Percentiles rank a stretch among this genome's conserved stretches.
phyloP scores from a whole-genome alignment of 1,284 basidiomycete genomes.

The Trichosporon asahii region DNA sequence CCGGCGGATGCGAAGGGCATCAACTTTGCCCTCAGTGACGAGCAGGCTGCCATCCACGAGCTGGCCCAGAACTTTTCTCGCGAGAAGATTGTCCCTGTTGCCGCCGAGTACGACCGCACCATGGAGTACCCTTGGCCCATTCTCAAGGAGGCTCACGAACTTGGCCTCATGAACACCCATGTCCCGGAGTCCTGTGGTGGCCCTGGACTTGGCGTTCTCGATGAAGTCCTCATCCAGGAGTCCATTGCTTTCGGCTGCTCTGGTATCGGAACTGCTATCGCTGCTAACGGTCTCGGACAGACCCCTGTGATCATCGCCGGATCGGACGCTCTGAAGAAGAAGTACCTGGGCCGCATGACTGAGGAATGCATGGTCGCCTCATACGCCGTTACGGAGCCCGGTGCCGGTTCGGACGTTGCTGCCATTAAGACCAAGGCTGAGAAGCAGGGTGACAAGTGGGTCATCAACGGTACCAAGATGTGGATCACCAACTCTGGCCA shows the following conservation, averaged over 20 bases:
- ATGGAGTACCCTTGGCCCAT: constrained; percentile 58
- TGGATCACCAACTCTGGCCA: constrained; percentile 58
- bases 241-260: constrained; percentile 34
- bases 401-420: constrained; percentile 59
- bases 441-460: constrained; percentile 57
- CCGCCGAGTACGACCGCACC: constrained; percentile 54
- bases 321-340: constrained; percentile 55
- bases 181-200: constrained; percentile 50
- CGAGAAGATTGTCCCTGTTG: constrained; percentile 56
- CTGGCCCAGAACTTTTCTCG: constrained; percentile 55
- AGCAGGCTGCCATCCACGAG: constrained; percentile 50
- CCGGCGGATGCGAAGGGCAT: constrained; percentile 13
- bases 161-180: constrained; percentile 55
- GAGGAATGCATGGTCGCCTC: constrained; percentile 59
- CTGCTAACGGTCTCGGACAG: constrained; percentile 56
- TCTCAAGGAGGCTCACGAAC: constrained; percentile 56
- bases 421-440: constrained; percentile 54
- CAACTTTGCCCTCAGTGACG: constrained; percentile 41
- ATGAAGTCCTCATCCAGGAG: constrained; percentile 55
- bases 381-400: constrained; percentile 58
- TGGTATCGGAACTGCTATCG: constrained; percentile 52
- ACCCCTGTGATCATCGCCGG: constrained; percentile 57
- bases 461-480: constrained; percentile 57
- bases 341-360: constrained; percentile 59
- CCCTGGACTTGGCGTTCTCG: constrained; percentile 55